Conservation (phyloP, 306 rosid genomes). For the Cucurbita ficifolia region DNA sequence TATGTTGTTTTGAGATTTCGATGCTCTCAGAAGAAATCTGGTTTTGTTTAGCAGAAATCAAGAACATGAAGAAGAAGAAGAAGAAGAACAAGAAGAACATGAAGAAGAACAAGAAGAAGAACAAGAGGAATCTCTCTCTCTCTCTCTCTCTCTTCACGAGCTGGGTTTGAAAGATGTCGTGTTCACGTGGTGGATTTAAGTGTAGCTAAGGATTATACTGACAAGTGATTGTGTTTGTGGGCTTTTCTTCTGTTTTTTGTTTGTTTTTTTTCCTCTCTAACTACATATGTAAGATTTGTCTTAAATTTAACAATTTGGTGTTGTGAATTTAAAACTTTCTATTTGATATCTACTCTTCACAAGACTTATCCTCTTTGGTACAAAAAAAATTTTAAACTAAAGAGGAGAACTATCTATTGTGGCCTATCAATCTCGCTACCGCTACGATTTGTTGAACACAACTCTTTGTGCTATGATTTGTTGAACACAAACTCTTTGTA, state of each 20-base stretch:
- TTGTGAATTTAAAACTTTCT: background rate
- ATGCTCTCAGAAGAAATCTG: slow-evolving; percentile 41
- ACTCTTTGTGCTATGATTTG: too few species aligned
- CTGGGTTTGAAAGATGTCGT: background rate
- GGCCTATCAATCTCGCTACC: too few species aligned
- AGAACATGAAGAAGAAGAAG: background rate
- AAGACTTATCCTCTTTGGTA: too few species aligned
- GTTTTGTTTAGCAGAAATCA: slow-evolving; percentile 10
- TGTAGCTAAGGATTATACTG: background rate
- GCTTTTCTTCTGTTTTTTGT: background rate
- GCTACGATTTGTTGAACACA: too few species aligned
- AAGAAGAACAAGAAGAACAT: background rate
- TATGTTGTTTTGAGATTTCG: slow-evolving; percentile 71
- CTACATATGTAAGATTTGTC: background rate
- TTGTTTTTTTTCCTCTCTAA: background rate
- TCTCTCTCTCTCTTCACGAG: background rate
- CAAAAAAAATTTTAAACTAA: too few species aligned
- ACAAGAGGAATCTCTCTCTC: background rate
- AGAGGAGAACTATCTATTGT: too few species aligned
- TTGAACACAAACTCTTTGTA: too few species aligned
- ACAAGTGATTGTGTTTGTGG: background rate
- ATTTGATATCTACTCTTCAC: too few species aligned
- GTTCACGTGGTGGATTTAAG: background rate
- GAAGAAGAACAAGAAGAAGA: background rate
- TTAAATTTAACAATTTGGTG: background rate